Evolutionary conservation across 1,284 basidiomycete genomes (phyloP), one percentile per base, ranked within the genome.

Genomic region (Fomitopsis schrenkii): DNA sequence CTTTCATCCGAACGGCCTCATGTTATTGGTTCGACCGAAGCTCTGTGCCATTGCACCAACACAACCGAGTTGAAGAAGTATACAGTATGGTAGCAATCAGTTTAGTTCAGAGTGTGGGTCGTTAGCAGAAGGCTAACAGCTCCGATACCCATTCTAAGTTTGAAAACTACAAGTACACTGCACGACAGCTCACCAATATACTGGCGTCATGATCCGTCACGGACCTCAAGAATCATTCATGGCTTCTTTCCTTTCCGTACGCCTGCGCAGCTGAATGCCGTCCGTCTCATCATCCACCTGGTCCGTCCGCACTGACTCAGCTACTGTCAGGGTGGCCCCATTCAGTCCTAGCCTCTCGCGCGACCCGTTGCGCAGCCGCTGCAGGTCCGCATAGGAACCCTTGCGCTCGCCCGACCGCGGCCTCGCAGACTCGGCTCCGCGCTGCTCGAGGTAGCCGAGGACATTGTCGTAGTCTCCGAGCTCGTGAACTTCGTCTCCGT

Each of bases 401-500:
- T 85, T 84, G 36, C 84, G 83, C 73, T 87, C 91, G 48, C 85
- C 82, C 22, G 75, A 67, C 59, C 57, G 46, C 46, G 33, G 22
- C 14, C 38, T 30, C 15, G 15, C 33, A 9, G 67, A 68, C 41
- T 85, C 52, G 5, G 52, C 84, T 15, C 45, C 30, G 12, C 46
- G 33, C 28, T 22, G 33, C n/a, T 62, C 61, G 60, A 92, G 75
- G 63, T 86, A 80, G 15, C 84, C 82, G 59, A 93, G 80, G 40
- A 93, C 85, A 71, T 91, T 81, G 67, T 93, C 91, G 69, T 92
- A 93, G 72, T 93, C 91, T 28, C 90, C 90, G 48, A 81, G 81
- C 55, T 57, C 59, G 50, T 81, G 81, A 30, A 28, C 55, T 65
- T 91, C 91, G 69, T 92, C 81, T 54, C 19, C 52, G 35, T 90